Evolutionary conservation across 2,329 filamentous ascomycete species (phyloP), one percentile per base, ranked within the genome.

Genomic region (Lachnellula hyalina): DNA sequence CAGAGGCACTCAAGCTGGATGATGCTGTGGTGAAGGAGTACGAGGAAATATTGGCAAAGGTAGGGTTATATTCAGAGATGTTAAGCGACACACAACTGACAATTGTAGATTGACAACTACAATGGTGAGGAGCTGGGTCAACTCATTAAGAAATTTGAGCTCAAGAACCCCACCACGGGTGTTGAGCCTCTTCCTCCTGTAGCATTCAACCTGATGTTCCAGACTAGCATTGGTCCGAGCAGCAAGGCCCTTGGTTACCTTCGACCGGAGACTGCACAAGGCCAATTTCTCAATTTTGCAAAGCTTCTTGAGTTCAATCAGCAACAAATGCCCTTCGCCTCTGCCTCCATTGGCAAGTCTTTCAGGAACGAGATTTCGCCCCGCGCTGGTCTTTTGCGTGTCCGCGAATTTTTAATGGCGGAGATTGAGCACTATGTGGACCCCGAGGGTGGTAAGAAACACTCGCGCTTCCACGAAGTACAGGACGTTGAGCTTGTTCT

Each of bases 381-480:
- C 9, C 84, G 94, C 53, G 84, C 90, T 61, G 94, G 94, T 74
- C 84, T 99, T 41, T 76, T 99, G 55, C 88, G 94, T 65, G 94
- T 99, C 44, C 89, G 94, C 66, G 94, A 99, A 73, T 97, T 99
- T 76, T 75, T 96, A 66, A 97, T 99, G 94, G 94, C 93, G 23
- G 94, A 99, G 75, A 96, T 99, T 65, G 94, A 99, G 77, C 94
- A 99, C 73, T 99, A 90, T 70, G 94, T 99, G 63, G 94, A 99
- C 68, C 94, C 94, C 11, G 80, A 94, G 68, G 85, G 90, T 69
- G 90, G 91, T 74, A 99, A 99, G 84, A 95, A 94, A 76, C 94
- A 99, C 72, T 75, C 81, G 51, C 87, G 92, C 54, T 99, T 99
- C 74, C 74, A 83, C 46, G 89, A 96, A 67, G 86, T 99, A 56